Evolutionary conservation across 768 basidiomycete genomes (phyloP).

Genomic region (Lentinus tigrinus): DNA sequence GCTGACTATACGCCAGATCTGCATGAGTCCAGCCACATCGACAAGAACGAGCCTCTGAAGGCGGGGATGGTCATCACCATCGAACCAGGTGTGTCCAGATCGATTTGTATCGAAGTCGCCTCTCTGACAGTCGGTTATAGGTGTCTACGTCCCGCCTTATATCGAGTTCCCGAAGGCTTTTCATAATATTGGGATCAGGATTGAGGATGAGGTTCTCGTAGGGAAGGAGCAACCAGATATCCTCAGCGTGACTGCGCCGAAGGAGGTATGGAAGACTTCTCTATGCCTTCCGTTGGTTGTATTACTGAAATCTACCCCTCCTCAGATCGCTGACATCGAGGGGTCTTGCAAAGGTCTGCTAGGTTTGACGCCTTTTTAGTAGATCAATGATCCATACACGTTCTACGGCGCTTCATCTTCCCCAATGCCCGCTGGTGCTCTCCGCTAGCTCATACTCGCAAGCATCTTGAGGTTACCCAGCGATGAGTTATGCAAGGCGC

Average conservation of each 20-base stretch:
- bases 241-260: conserved; percentile 72
- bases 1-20: conserved; percentile 52
- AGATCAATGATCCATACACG: not conserved
- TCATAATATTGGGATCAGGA: conserved; percentile 88
- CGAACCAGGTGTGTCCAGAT: conserved; percentile 63
- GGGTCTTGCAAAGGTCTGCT: conserved; percentile 74
- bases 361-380: conserved; percentile 54
- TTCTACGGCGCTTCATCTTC: too few relatives aligned
- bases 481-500: too few relatives aligned
- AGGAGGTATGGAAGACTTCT: conserved; percentile 54
- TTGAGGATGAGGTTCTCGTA: conserved; percentile 86
- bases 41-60: conserved; percentile 58
- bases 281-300: not conserved
- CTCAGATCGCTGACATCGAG: conserved; percentile 70
- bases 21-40: conserved; percentile 75
- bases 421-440: too few relatives aligned
- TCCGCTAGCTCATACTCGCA: too few relatives aligned
- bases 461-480: too few relatives aligned
- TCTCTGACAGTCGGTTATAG: conserved; percentile 33
- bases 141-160: conserved; percentile 85
- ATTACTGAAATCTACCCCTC: too few relatives aligned
- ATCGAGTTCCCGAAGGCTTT: conserved; percentile 81
- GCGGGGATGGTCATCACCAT: conserved; percentile 91
- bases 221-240: conserved; percentile 60
- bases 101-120: not conserved